These are phyloP conservation scores for Boletus edulis DNA, from an alignment of 768 basidiomycete species.

Conservation along the genomic window DNA sequence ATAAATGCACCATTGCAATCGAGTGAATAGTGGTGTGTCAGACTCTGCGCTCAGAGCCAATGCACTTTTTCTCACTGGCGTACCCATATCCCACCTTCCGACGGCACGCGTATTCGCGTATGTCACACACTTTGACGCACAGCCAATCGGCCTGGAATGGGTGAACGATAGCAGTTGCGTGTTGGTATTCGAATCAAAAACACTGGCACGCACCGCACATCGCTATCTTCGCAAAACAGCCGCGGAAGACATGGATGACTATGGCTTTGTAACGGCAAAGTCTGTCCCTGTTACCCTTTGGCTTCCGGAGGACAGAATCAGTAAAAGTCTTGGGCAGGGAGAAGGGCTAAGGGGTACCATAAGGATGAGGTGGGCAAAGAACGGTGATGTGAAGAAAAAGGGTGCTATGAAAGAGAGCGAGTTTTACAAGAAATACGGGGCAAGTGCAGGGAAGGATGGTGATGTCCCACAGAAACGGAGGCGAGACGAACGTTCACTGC, in stretches of 20 bases:
- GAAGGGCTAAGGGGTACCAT: conserved; percentile 65
- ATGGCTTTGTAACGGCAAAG: conserved; percentile 61
- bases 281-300: conserved; percentile 71
- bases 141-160: conserved; percentile 82
- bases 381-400: conserved; percentile 72
- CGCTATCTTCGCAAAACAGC: conserved; percentile 49
- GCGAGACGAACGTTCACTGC: conserved; percentile 31
- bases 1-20: neutral
- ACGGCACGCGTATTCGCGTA: conserved; percentile 81
- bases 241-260: conserved; percentile 49
- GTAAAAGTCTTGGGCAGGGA: conserved; percentile 64
- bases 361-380: conserved; percentile 73
- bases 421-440: conserved; percentile 78
- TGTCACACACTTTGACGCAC: conserved; percentile 71
- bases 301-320: conserved; percentile 80
- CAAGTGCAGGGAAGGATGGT: conserved; percentile 58
- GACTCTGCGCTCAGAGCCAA: conserved; percentile 54
- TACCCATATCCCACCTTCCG: conserved; percentile 71
- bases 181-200: conserved; percentile 63
- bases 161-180: conserved; percentile 82
- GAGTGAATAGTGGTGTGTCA: conserved; percentile 18
- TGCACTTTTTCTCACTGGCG: conserved; percentile 70
- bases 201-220: conserved; percentile 52
- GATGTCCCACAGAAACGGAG: conserved; percentile 38
- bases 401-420: conserved; percentile 71